phyloP scores from a whole-genome alignment of 2,329 filamentous ascomycete genomes.

The Hymenoscyphus salicellus region DNA sequence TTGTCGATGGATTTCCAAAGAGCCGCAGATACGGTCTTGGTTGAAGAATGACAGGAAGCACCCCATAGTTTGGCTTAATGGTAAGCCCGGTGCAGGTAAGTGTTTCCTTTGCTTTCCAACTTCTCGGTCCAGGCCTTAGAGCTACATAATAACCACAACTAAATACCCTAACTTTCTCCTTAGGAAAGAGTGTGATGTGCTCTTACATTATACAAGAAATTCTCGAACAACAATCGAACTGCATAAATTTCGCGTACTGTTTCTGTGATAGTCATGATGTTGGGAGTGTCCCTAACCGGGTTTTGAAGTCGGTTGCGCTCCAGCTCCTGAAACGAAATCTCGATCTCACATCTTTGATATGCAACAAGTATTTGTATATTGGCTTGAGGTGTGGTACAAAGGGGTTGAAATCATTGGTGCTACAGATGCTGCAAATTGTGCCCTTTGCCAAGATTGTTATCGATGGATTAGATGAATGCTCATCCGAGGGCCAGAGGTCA shows the following conservation, averaged over 20 bases:
- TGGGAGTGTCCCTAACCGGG: slow-evolving; percentile 11
- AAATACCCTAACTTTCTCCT: neutral
- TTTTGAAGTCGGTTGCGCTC: slow-evolving; percentile 12
- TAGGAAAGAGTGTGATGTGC: slow-evolving; percentile 22
- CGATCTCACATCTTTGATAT: slow-evolving; percentile 10
- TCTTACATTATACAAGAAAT: slow-evolving; percentile 16
- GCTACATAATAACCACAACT: too few relatives aligned
- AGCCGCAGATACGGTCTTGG: slow-evolving; percentile 12
- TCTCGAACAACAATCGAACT: neutral
- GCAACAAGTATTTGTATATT: slow-evolving; percentile 14
- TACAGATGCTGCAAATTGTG: slow-evolving; percentile 9
- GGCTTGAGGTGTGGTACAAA: slow-evolving; percentile 13
- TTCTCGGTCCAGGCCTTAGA: too few relatives aligned
- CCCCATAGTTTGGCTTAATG: slow-evolving; percentile 19
- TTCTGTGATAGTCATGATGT: slow-evolving; percentile 21
- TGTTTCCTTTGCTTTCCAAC: too few relatives aligned
- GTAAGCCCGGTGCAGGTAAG: slow-evolving; percentile 21
- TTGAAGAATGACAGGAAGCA: slow-evolving; percentile 7
- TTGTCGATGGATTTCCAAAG: slow-evolving; percentile 14
- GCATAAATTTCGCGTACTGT: slow-evolving; percentile 13
- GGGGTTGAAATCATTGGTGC: slow-evolving; percentile 12
- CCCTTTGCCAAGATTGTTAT: slow-evolving; percentile 13
- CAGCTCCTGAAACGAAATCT: slow-evolving; percentile 14
- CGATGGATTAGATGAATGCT: slow-evolving; percentile 20
- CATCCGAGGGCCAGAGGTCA: slow-evolving; percentile 12